Percentiles rank a stretch among this genome's conserved stretches.
Conservation (phyloP, 169 alveolate species). For the Babesia ovis region DNA sequence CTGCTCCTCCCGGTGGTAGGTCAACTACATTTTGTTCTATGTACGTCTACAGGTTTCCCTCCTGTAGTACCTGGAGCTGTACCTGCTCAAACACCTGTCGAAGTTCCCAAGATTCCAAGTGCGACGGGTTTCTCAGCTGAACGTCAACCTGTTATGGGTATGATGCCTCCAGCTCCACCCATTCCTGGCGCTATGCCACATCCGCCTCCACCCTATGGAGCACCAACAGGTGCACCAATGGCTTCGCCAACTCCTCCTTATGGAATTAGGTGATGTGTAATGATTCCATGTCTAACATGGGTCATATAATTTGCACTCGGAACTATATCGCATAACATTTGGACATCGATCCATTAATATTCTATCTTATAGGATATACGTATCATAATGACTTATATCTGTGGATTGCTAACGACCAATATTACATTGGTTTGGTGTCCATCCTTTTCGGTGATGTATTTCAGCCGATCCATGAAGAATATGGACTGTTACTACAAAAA, state of each 20-base stretch:
- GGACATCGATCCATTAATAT: too few species aligned
- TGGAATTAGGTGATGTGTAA: too few species aligned
- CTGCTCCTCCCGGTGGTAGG: slow-evolving; percentile 37
- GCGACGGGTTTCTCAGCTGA: slow-evolving; percentile 1
- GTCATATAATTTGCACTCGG: too few species aligned
- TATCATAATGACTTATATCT: too few species aligned
- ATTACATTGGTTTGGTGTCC: too few species aligned
- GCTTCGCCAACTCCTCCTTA: slow-evolving; percentile 73
- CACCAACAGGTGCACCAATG: slow-evolving; percentile 41
- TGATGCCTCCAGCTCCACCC: slow-evolving; percentile 19
- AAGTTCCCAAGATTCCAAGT: background rate
- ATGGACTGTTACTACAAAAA: too few species aligned
- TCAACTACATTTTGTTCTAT: background rate
- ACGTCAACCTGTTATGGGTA: background rate
- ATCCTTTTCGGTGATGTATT: too few species aligned
- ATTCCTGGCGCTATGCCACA: slow-evolving; percentile 10
- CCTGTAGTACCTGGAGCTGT: slow-evolving; percentile 20
- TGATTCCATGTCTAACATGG: too few species aligned
- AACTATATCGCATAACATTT: too few species aligned
- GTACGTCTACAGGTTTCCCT: slow-evolving; percentile 9
- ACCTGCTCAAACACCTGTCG: background rate
- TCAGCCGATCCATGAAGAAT: too few species aligned
- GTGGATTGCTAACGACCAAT: too few species aligned
- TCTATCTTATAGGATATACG: too few species aligned
- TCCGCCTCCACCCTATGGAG: slow-evolving; percentile 24